phyloP scores from a whole-genome alignment of 768 basidiomycete genomes.

The Agrocybe chaxingu region DNA sequence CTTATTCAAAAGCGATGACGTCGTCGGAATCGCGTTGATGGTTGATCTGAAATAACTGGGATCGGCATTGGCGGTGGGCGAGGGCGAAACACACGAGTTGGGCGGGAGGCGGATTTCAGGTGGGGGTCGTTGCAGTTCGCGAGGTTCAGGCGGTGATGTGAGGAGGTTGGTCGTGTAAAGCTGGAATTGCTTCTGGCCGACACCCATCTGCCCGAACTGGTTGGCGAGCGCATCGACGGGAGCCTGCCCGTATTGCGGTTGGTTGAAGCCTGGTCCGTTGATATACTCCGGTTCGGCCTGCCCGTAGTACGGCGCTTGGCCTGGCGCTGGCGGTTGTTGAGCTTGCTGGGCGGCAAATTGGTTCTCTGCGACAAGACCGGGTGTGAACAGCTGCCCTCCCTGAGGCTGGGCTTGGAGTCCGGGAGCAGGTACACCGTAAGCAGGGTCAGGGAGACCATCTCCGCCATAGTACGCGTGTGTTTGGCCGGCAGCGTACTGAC shows the following conservation, averaged over 20 bases:
- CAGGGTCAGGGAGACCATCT: slow-evolving; percentile 42
- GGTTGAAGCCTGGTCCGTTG: slow-evolving; percentile 37
- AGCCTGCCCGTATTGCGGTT: slow-evolving; percentile 43
- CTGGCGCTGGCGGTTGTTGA: slow-evolving; percentile 24
- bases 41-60: slow-evolving; percentile 91
- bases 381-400: slow-evolving; percentile 74
- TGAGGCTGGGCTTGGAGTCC: slow-evolving; percentile 36
- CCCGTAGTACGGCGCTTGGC: slow-evolving; percentile 38
- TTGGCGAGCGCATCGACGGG: slow-evolving; percentile 66
- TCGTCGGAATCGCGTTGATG: slow-evolving; percentile 89
- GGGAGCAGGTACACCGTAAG: slow-evolving; percentile 33
- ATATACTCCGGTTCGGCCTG: slow-evolving; percentile 46
- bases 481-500: slow-evolving; percentile 94
- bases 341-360: slow-evolving; percentile 67
- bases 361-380: slow-evolving; percentile 70
- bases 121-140: slow-evolving; percentile 74
- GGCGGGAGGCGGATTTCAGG: slow-evolving; percentile 91
- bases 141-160: slow-evolving; percentile 89
- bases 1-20: slow-evolving; percentile 82
- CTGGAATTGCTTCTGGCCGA: slow-evolving; percentile 72
- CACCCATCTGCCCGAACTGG: slow-evolving; percentile 88
- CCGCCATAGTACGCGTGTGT: slow-evolving; percentile 83
- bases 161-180: slow-evolving; percentile 90
- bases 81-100: slow-evolving; percentile 74
- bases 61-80: slow-evolving; percentile 80